A percentile compares a stretch with the other conserved stretches of the same genome.
phyloP scores from a whole-genome alignment of 148 eudicot species.

The Vaccinium corymbosum region DNA sequence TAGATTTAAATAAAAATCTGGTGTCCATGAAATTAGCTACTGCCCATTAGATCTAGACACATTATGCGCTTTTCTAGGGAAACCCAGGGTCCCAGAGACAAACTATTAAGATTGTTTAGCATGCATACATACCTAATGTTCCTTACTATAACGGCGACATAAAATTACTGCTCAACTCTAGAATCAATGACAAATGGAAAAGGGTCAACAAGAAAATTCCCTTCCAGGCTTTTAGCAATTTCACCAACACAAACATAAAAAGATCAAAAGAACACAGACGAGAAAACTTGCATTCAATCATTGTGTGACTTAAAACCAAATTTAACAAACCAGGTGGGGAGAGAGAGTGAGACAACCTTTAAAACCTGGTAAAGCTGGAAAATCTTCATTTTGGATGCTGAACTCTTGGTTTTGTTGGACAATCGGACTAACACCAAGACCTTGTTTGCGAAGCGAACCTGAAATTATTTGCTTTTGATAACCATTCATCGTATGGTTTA shows the following conservation, averaged over 20 bases:
- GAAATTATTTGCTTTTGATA: constrained; percentile 25
- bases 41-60: not conserved
- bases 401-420: constrained; percentile 97
- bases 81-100: not conserved
- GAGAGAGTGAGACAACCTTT: constrained; percentile 52
- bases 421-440: constrained; percentile 89
- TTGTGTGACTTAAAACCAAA: not conserved
- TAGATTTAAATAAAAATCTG: not conserved
- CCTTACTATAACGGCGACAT: not conserved
- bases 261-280: not conserved
- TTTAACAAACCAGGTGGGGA: not conserved
- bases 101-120: not conserved
- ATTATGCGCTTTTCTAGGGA: not conserved
- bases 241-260: not conserved
- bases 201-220: not conserved
- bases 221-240: not conserved
- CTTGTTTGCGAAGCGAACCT: constrained; percentile 90
- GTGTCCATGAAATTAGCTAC: not conserved
- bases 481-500: constrained; percentile 19
- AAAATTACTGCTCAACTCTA: not conserved
- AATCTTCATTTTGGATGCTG: constrained; percentile 98
- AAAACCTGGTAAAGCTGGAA: constrained; percentile 94
- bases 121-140: not conserved
- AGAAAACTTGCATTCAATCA: not conserved
- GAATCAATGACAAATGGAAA: not conserved